Evolutionary conservation across 768 basidiomycete genomes (phyloP).

Genomic region (Phanerodontia chrysosporium): DNA sequence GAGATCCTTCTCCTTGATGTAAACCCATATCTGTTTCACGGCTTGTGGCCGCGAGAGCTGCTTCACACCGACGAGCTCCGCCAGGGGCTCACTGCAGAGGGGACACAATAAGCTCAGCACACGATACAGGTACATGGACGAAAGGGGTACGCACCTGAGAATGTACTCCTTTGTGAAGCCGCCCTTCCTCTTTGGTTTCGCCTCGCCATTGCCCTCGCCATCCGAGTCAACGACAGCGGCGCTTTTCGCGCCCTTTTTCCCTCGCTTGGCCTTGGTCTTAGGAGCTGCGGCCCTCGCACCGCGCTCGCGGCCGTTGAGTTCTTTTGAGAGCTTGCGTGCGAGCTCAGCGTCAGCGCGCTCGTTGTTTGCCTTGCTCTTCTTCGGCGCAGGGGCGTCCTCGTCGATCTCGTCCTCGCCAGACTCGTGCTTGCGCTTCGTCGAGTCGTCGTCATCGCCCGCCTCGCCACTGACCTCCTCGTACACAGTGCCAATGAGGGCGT

Average conservation of each 20-base stretch:
- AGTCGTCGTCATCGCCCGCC: conserved; percentile 13
- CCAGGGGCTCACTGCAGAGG: conserved; percentile 59
- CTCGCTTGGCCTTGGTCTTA: conserved; percentile 23
- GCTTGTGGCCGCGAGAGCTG: conserved; percentile 83
- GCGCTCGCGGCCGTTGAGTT: conserved; percentile 37
- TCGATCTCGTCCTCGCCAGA: conserved; percentile 16
- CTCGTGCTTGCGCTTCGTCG: conserved; percentile 19
- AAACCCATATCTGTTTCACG: conserved; percentile 86
- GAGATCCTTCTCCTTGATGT: conserved; percentile 76
- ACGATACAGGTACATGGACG: not conserved
- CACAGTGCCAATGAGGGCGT: conserved; percentile 61
- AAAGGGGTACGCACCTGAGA: conserved; percentile 51
- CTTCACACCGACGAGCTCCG: conserved; percentile 60
- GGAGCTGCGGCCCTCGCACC: conserved; percentile 23
- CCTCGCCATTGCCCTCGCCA: conserved; percentile 31
- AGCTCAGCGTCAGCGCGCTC: conserved; percentile 38
- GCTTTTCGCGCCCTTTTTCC: conserved; percentile 32
- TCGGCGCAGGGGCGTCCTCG: conserved; percentile 20
- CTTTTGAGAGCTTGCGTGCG: conserved; percentile 39
- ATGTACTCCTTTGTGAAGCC: conserved; percentile 77
- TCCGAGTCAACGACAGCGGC: conserved; percentile 29
- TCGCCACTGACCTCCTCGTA: conserved; percentile 52
- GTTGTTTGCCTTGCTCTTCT: conserved; percentile 19
- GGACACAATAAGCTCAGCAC: not conserved
- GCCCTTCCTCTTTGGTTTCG: conserved; percentile 48